phyloP scores from a whole-genome alignment of 208 protist species.

The Herpetomonas tarakana region DNA sequence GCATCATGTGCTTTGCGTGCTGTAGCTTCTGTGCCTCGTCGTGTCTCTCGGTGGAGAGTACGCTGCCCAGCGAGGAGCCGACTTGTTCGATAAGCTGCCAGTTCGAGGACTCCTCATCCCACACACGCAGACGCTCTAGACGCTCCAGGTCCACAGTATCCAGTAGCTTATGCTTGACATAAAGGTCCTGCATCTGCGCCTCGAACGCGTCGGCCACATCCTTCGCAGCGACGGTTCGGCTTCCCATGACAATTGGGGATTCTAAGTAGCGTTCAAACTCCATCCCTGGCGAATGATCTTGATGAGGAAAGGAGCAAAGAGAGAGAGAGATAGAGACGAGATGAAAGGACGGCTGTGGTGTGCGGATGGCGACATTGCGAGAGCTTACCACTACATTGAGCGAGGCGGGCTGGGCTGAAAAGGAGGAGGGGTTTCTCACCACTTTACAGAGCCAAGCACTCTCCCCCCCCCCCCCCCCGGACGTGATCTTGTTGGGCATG shows the following conservation, averaged over 20 bases:
- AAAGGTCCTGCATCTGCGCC: not conserved
- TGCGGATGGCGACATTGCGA: too few relatives aligned
- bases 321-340: not conserved
- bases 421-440: too few relatives aligned
- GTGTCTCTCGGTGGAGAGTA: not conserved
- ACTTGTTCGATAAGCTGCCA: not conserved
- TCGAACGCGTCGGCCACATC: constrained; percentile 7
- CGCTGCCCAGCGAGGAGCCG: not conserved
- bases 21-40: not conserved
- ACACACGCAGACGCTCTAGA: not conserved
- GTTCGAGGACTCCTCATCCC: constrained; percentile 6
- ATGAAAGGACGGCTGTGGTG: not conserved
- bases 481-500: too few relatives aligned
- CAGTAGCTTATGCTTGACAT: not conserved
- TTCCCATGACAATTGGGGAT: too few relatives aligned
- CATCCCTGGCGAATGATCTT: too few relatives aligned
- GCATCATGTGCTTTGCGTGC: not conserved
- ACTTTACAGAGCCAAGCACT: too few relatives aligned
- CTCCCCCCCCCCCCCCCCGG: too few relatives aligned
- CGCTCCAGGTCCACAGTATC: constrained; percentile 2
- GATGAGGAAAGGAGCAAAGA: not conserved
- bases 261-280: too few relatives aligned
- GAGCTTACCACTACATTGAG: too few relatives aligned
- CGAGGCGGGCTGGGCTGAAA: too few relatives aligned
- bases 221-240: too few relatives aligned